A percentile compares a stretch with the other conserved stretches of the same genome.
These are phyloP conservation scores for Penicillium sclerotiorum DNA, from an alignment of 2,329 filamentous ascomycete genomes.

Conservation along the genomic window DNA sequence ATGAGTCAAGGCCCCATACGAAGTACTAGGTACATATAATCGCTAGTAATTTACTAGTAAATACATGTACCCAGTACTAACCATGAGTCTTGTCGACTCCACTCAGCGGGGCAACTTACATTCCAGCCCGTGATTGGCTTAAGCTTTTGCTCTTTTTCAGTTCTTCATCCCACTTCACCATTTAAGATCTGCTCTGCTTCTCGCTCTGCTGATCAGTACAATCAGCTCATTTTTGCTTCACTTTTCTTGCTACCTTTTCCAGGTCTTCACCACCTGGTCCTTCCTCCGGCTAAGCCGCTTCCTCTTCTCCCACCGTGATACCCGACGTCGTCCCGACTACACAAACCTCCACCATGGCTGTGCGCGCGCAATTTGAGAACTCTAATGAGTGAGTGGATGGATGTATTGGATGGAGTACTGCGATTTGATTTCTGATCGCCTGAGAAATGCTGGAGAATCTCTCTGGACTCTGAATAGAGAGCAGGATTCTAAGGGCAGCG, in stretches of 20 bases:
- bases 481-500: no score
- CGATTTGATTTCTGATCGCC: neutral
- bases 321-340: neutral
- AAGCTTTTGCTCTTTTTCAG: slow-evolving; percentile 28
- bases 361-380: slow-evolving; percentile 54
- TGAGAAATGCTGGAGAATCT: neutral
- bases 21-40: slow-evolving; percentile 8
- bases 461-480: no score
- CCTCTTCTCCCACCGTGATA: slow-evolving; percentile 7
- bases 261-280: neutral
- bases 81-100: slow-evolving; percentile 17
- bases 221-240: no score
- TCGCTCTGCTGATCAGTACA: slow-evolving; percentile 9
- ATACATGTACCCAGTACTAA: slow-evolving; percentile 10
- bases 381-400: slow-evolving; percentile 48
- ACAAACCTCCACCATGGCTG: slow-evolving; percentile 43
- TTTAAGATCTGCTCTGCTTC: slow-evolving; percentile 17
- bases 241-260: no score
- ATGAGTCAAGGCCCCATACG: slow-evolving; percentile 22
- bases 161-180: slow-evolving; percentile 20
- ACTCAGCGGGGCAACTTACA: slow-evolving; percentile 16
- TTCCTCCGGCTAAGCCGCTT: no score
- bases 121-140: slow-evolving; percentile 17
- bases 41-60: fast-evolving
- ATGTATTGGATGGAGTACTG: neutral